phyloP scores from a whole-genome alignment of 2,329 filamentous ascomycete genomes.

The Exophiala xenobiotica region DNA sequence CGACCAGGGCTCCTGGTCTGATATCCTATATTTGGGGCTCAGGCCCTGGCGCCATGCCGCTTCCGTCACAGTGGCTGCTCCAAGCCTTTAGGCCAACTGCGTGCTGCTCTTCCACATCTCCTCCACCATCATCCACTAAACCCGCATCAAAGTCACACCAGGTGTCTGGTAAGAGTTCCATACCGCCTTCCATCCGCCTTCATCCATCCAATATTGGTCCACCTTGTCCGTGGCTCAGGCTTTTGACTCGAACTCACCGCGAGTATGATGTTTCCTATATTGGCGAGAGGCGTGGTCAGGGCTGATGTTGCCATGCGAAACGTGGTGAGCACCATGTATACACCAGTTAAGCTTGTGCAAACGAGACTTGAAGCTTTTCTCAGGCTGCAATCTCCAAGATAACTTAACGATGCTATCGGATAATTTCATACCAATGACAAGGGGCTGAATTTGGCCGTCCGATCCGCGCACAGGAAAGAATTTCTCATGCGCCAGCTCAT shows the following conservation, averaged over 20 bases:
- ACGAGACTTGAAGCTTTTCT: neutral
- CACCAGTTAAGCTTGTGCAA: no score
- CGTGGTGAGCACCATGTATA: no score
- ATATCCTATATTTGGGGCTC: slow-evolving; percentile 23
- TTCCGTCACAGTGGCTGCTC: slow-evolving; percentile 2
- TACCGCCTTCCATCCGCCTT: slow-evolving; percentile 19
- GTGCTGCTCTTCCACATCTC: no score
- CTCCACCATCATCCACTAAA: slow-evolving; percentile 1
- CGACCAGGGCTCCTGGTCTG: slow-evolving; percentile 7
- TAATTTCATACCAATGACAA: neutral
- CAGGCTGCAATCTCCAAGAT: neutral
- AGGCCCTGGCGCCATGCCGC: slow-evolving; percentile 15
- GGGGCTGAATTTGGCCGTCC: neutral
- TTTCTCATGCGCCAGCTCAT: neutral
- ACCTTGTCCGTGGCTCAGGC: slow-evolving; percentile 1
- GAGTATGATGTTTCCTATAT: no score
- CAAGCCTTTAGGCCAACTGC: slow-evolving; percentile 15
- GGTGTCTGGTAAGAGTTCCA: slow-evolving; percentile 16
- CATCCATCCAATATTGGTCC: neutral
- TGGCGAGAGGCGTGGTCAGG: no score
- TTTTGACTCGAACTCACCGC: neutral
- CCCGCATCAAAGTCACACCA: slow-evolving; percentile 18
- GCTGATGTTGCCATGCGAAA: no score
- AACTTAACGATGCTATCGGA: neutral
- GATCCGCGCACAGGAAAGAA: no score